Conservation (phyloP, 345 rosid species). For the Aquilaria malaccensis region DNA sequence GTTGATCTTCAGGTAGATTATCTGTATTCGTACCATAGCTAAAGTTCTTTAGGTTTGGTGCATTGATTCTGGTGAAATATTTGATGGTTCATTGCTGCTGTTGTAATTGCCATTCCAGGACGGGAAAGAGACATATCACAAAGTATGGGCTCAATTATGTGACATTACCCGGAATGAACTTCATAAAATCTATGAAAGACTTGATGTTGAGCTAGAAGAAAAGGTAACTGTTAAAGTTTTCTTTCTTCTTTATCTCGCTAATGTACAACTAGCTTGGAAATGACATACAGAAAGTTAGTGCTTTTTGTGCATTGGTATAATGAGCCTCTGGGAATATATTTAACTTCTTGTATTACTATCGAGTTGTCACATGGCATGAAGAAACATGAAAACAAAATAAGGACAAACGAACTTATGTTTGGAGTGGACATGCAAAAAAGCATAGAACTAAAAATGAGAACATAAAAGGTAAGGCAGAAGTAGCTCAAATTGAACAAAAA, state of each 20-base stretch:
- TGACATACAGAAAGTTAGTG: no score
- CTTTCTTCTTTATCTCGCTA: not conserved
- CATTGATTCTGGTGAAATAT: not conserved
- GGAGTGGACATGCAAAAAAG: no score
- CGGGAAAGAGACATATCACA: conserved; percentile 65
- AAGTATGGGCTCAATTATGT: conserved; percentile 72
- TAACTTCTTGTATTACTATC: no score
- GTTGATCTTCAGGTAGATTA: conserved; percentile 80
- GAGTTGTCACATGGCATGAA: no score
- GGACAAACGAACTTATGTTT: no score
- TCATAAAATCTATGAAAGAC: conserved; percentile 69
- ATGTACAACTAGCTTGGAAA: no score
- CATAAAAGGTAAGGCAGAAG: no score
- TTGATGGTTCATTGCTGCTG: not conserved
- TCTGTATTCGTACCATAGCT: not conserved
- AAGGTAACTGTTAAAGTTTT: conserved; percentile 38
- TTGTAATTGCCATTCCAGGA: conserved; percentile 35
- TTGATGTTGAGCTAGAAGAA: conserved; percentile 77
- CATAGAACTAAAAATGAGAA: no score
- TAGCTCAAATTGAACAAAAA: no score
- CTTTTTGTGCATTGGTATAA: no score
- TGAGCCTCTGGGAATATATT: no score
- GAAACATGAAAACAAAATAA: no score
- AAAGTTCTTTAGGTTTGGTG: not conserved
- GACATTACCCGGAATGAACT: conserved; percentile 62